These are phyloP conservation scores for Exserohilum turcica DNA, from an alignment of 2,329 filamentous ascomycete genomes.

Conservation along the genomic window DNA sequence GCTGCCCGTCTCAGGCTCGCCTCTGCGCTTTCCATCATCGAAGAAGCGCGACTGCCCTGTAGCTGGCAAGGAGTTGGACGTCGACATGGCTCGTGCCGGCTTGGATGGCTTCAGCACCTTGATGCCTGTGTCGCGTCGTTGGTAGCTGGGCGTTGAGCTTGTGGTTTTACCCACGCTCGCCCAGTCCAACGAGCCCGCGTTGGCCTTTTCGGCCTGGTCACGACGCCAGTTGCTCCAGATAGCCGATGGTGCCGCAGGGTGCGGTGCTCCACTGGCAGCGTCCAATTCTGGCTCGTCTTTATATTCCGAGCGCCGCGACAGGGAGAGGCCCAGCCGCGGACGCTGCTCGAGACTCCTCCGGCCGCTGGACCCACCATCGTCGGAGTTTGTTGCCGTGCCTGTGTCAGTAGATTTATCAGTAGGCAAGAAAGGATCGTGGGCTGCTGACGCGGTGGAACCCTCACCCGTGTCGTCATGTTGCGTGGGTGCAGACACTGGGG, in stretches of 20 bases:
- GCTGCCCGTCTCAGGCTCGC: slow-evolving; percentile 25
- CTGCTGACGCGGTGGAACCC: background rate
- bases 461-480: slow-evolving; percentile 8
- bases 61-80: slow-evolving; percentile 31
- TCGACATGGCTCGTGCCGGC: slow-evolving; percentile 58
- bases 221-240: slow-evolving; percentile 58
- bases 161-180: slow-evolving; percentile 60
- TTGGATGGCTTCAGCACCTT: slow-evolving; percentile 86
- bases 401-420: slow-evolving; percentile 21
- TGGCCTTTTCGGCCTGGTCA: slow-evolving; percentile 44
- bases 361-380: slow-evolving; percentile 36
- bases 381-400: slow-evolving; percentile 26
- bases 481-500: slow-evolving; percentile 3
- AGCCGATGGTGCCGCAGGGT: slow-evolving; percentile 47
- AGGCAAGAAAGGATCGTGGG: slow-evolving; percentile 9
- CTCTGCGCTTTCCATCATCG: slow-evolving; percentile 53
- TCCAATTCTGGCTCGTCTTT: slow-evolving; percentile 30
- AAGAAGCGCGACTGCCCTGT: slow-evolving; percentile 55
- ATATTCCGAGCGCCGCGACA: slow-evolving; percentile 23
- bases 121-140: slow-evolving; percentile 75
- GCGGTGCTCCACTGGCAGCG: slow-evolving; percentile 25
- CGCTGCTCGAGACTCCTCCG: slow-evolving; percentile 42
- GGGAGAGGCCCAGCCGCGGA: slow-evolving; percentile 26
- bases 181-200: slow-evolving; percentile 54
- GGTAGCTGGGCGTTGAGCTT: slow-evolving; percentile 66